phyloP scores from a whole-genome alignment of 164 flowering plant genomes.

The Kalanchoe fedtschenkoi region DNA sequence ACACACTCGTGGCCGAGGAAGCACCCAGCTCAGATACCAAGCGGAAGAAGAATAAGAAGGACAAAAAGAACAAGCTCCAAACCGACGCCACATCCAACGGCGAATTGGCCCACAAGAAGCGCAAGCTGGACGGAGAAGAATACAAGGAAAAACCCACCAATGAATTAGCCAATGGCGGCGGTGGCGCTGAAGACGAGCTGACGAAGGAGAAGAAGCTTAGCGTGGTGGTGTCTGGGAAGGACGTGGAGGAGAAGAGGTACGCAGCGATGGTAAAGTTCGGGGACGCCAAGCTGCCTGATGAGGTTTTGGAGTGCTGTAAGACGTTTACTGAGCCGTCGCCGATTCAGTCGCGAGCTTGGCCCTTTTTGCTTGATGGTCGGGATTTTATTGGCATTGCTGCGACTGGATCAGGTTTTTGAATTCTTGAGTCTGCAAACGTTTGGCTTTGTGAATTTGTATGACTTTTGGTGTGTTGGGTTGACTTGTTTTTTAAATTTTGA shows the following conservation, averaged over 20 bases:
- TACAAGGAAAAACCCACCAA: background rate
- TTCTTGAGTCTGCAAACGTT: background rate
- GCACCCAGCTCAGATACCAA: background rate
- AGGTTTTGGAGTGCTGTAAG: conserved; percentile 65
- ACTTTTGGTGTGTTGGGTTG: background rate
- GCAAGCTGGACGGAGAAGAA: background rate
- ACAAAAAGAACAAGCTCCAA: background rate
- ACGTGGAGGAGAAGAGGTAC: conserved; percentile 31
- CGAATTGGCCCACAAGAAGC: background rate
- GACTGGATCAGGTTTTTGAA: conserved; percentile 63
- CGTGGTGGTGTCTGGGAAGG: conserved; percentile 48
- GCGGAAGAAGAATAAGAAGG: background rate
- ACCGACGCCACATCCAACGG: background rate
- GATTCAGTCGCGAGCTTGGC: conserved; percentile 83
- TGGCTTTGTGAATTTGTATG: background rate
- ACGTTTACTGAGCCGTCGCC: conserved; percentile 62
- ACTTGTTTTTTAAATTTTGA: background rate
- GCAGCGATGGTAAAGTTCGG: conserved; percentile 37
- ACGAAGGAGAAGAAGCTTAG: conserved; percentile 7
- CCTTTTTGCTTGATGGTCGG: conserved; percentile 73
- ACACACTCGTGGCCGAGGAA: background rate
- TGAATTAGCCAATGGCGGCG: background rate
- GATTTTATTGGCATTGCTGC: conserved; percentile 86
- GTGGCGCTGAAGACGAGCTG: background rate
- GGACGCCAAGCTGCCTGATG: conserved; percentile 39